These are phyloP conservation scores for Tillandsia fasciculata DNA, from an alignment of 176 grass and related monocot genomes.

Conservation along the genomic window DNA sequence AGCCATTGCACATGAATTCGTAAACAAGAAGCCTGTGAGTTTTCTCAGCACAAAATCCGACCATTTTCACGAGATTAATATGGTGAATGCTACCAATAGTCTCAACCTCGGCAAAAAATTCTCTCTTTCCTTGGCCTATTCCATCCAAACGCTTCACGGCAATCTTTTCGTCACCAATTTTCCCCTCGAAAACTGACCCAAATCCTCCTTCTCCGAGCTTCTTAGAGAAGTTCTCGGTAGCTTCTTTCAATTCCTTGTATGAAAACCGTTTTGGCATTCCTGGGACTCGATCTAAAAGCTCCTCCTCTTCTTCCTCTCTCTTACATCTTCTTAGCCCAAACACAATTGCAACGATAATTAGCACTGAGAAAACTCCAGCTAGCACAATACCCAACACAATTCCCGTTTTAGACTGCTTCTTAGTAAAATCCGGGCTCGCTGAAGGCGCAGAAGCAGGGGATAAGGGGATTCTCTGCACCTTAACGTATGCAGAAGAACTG, in stretches of 20 bases:
- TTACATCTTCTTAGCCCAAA: conserved; percentile 14
- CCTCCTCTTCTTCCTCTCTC: background rate
- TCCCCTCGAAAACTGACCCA: background rate
- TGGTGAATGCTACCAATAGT: conserved; percentile 10
- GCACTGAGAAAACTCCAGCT: conserved; percentile 3
- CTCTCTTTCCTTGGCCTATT: background rate
- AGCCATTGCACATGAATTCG: background rate
- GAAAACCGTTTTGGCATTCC: background rate
- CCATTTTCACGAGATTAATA: background rate
- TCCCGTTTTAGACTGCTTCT: background rate
- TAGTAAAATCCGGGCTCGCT: too few relatives aligned
- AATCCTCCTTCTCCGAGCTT: background rate
- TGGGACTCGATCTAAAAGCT: background rate
- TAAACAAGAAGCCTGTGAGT: background rate
- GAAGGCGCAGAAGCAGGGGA: background rate
- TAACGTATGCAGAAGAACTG: conserved; percentile 28
- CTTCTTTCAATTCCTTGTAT: background rate
- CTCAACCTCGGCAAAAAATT: background rate
- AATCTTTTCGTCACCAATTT: background rate
- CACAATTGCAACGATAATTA: conserved; percentile 1
- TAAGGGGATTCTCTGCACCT: conserved; percentile 18
- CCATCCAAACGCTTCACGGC: background rate
- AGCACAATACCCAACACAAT: background rate
- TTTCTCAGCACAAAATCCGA: background rate
- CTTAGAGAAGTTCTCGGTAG: background rate